Evolutionary conservation across 1,284 basidiomycete genomes (phyloP).

Genomic region (Paramarasmius palmivorus): DNA sequence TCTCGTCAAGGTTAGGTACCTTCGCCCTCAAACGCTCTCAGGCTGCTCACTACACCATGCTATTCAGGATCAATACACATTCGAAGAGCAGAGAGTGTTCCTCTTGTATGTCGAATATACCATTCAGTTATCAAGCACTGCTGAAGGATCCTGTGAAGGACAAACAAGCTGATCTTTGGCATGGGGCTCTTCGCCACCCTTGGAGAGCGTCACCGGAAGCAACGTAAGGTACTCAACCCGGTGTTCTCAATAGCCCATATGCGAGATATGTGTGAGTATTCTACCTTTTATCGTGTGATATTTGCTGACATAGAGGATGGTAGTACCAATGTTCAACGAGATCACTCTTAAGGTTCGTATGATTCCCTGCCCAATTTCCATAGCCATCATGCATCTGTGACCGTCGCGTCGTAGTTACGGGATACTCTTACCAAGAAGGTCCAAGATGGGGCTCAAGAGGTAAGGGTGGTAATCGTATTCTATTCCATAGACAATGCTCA

Average conservation of each 20-base stretch:
- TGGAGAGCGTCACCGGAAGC: constrained; percentile 12
- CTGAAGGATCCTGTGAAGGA: background rate
- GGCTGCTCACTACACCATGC: background rate
- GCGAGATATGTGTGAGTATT: constrained; percentile 11
- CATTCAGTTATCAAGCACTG: background rate
- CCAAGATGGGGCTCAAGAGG: constrained; percentile 1
- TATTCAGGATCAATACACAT: constrained; percentile 5
- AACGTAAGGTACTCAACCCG: constrained; percentile 13
- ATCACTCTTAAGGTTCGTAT: background rate
- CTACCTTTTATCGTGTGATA: background rate
- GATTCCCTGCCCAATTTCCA: background rate
- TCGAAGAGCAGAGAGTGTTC: constrained; percentile 6
- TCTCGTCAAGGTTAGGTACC: constrained; percentile 25
- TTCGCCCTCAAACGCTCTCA: no score
- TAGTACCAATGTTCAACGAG: constrained; percentile 12
- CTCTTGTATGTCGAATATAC: background rate
- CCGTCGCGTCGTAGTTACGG: background rate
- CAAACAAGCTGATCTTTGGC: constrained; percentile 5
- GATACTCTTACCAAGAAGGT: background rate
- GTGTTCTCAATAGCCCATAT: constrained; percentile 15
- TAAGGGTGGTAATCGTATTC: background rate
- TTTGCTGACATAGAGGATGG: no score
- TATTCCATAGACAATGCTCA: background rate
- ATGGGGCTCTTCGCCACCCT: background rate
- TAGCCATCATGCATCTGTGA: background rate